Percentiles rank a stretch among this genome's conserved stretches.
These are phyloP conservation scores for Penicillium sp. DNA, from an alignment of 2,329 filamentous ascomycete genomes.

Conservation along the genomic window DNA sequence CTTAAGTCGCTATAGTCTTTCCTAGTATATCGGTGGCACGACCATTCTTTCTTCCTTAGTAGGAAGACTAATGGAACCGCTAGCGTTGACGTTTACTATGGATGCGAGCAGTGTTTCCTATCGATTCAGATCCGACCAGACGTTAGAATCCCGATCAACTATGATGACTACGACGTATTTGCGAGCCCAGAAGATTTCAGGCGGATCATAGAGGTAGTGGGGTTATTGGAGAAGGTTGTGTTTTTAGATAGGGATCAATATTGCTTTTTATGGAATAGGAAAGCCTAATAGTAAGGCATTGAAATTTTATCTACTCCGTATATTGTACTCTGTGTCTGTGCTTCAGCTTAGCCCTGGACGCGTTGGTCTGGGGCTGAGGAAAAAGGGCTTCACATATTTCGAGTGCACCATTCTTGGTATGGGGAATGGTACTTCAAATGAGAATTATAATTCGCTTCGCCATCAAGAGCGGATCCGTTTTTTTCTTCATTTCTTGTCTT, in stretches of 20 bases:
- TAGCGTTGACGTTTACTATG: conserved; percentile 71
- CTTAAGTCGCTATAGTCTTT: no score
- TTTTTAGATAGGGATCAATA: conserved; percentile 62
- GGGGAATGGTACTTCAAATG: background rate
- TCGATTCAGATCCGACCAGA: conserved; percentile 60
- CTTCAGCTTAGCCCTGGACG: background rate
- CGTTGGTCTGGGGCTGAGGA: background rate
- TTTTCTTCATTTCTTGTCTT: background rate
- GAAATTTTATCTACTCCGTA: background rate
- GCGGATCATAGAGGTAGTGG: conserved; percentile 53
- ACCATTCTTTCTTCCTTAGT: conserved; percentile 57
- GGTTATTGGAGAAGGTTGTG: conserved; percentile 54
- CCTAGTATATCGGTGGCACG: conserved; percentile 51
- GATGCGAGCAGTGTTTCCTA: conserved; percentile 62
- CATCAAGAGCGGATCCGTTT: background rate
- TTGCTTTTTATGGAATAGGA: conserved; percentile 45
- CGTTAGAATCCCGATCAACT: conserved; percentile 63
- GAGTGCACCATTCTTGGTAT: background rate
- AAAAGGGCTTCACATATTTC: background rate
- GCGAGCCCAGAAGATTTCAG: conserved; percentile 60
- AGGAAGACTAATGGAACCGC: conserved; percentile 48
- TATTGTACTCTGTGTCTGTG: background rate
- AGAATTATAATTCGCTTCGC: background rate
- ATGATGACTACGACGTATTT: conserved; percentile 64
- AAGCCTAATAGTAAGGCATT: background rate